Evolutionary conservation across 2,329 filamentous ascomycete genomes (phyloP), one percentile per base, ranked within the genome.

Genomic region (Sclerotinia glacialis): DNA sequence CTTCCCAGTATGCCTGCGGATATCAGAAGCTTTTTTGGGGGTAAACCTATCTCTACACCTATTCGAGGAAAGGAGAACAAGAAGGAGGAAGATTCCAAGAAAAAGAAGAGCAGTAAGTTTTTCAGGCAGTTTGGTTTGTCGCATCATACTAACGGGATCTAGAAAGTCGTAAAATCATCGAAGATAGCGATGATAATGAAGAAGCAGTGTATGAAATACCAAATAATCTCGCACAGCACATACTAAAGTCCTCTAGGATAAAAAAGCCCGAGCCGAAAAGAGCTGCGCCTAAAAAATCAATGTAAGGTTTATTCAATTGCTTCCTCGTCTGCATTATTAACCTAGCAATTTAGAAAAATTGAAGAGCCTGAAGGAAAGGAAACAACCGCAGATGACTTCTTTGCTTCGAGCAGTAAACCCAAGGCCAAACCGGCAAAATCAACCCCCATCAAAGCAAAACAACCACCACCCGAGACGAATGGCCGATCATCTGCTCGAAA

Each of bases 1-100:
- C 26, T n/a, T 23, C n/a, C 44, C 66, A 73, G 56, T 53, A 96
- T 97, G 93, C 87, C 93, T 64, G 92, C 71, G 69, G 94, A 98
- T 79, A 98, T 97, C 75, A 86, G 93, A 75, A 92, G 84, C 73
- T 98, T 97, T 79, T 97, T 98, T 81, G 88, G 89, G 65, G 87
- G 90, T 69, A 93, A 93, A 78, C 42, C 62, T 70, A 86, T 86
- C 62, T 83, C 85, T 70, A 80, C 83, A 54, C 80, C 84, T 21
- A 78, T 82, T 68, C 78, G 78, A 70, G 77, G 78, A 71, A 80
- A 83, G 73, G 67, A 72, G 9, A 69, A 67, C n/a, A 75, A 75
- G 67, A 77, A 78, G 66, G 71, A 73, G 67, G 70, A 76, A 65
- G 69, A 74, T 67, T 69, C 71, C 60, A 72, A 74, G 73, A 72